Evolutionary conservation across 208 protist species (phyloP).

Genomic region (Wallacemonas collosoma): DNA sequence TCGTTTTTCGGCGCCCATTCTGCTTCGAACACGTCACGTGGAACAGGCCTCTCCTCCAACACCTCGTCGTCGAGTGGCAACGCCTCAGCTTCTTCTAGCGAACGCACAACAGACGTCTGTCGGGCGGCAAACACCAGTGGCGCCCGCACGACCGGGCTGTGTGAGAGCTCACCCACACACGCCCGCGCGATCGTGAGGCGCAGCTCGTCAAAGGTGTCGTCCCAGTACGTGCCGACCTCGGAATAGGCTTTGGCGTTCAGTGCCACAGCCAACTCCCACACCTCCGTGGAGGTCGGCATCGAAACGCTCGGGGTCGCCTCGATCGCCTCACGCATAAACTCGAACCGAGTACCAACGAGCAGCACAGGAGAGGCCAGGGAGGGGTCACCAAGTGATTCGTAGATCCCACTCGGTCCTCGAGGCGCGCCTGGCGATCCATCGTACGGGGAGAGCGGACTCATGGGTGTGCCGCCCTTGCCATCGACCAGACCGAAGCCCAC

Average conservation of each 20-base stretch:
- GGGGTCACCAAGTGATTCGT: constrained; percentile 2
- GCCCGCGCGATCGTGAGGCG: constrained; percentile 46
- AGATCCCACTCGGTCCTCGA: not conserved
- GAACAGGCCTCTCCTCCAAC: not conserved
- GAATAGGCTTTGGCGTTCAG: constrained; percentile 47
- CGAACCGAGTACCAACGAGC: constrained; percentile 38
- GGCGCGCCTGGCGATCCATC: not conserved
- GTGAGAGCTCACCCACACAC: constrained; percentile 51
- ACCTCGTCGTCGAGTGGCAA: not conserved
- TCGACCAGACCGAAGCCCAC: constrained; percentile 1
- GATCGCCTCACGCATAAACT: constrained; percentile 40
- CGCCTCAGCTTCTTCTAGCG: constrained; percentile 22
- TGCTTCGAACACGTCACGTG: not conserved
- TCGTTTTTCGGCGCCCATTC: no score
- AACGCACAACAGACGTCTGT: constrained; percentile 20
- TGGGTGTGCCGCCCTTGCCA: not conserved
- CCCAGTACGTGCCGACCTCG: constrained; percentile 40
- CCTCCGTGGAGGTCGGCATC: constrained; percentile 29
- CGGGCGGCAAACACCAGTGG: constrained; percentile 15
- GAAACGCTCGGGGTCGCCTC: constrained; percentile 31
- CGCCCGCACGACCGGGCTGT: constrained; percentile 25
- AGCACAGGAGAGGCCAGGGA: constrained; percentile 26
- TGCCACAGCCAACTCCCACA: constrained; percentile 36
- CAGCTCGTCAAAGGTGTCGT: constrained; percentile 35
- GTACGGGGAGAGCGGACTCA: constrained; percentile 9